Evolutionary conservation across 2,329 filamentous ascomycete species (phyloP), one percentile per base, ranked within the genome.

Genomic region (Epichloe elymi): DNA sequence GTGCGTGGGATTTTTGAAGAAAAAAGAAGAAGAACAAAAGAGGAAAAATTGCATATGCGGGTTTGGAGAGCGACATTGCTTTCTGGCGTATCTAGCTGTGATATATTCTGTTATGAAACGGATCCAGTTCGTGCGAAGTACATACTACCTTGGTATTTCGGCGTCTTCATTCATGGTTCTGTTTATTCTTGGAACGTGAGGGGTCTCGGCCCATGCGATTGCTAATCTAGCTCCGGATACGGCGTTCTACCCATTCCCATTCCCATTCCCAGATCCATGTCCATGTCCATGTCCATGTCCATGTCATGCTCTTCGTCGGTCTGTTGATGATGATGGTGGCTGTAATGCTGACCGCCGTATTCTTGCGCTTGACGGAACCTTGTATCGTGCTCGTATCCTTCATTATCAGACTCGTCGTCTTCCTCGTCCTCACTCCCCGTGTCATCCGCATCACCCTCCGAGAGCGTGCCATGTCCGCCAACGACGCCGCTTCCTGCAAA

Each of bases 381-480:
- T 11, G 62, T 60, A 0, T 61, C 60, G 35, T 60, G 59, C 2
- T 57, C 56, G 7, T 61, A 60, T 7, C 57, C 55, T 5, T 58
- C 55, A 8, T 52, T 53, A 5, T 61, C 58, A n/a, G 58, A 60
- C 11, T 64, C 64, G 8, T 62, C 63, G 5, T 58, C 58, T 0
- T 57, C 60, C 6, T 56, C 58, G 3, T 58, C 58, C 0, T 57
- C 61, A 14, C 55, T 44, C 5, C 40, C 48, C 5, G 33, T 57
- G 5, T 60, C 59, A 2, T 56, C 60, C 23, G 63, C 62, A 2
- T 55, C 51, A 14, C 41, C 56, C n/a, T 50, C 55, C 11, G 38
- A 49, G 54, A 50, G 48, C 23, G 40, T 17, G 43, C 36, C 42
- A 3, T 44, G 45, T 6, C 40, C 47, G 3, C 57, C 57, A 6